A percentile compares a stretch with the other conserved stretches of the same genome.
phyloP scores from a whole-genome alignment of 345 rosid species.

The Euphorbia tirucalli region DNA sequence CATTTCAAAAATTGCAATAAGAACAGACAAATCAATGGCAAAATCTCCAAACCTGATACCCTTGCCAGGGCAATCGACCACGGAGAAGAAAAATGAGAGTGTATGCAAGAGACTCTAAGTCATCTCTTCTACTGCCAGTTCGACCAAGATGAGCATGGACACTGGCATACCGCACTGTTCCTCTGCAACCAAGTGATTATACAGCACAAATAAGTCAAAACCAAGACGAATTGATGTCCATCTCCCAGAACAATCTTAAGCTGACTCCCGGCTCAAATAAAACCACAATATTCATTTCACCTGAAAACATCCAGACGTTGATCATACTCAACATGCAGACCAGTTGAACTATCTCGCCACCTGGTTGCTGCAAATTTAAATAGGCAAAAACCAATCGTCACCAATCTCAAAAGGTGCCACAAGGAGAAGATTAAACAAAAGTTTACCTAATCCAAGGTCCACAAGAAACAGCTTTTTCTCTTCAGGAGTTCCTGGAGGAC shows the following conservation, averaged over 20 bases:
- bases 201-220: slow-evolving; percentile 16
- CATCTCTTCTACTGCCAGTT: slow-evolving; percentile 95
- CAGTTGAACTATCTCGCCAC: slow-evolving; percentile 83
- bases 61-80: slow-evolving; percentile 98
- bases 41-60: slow-evolving; percentile 66
- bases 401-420: neutral
- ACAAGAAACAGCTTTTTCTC: slow-evolving; percentile 91
- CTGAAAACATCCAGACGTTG: slow-evolving; percentile 99
- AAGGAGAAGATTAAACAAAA: slow-evolving; percentile 4
- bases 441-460: slow-evolving; percentile 84
- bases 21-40: neutral
- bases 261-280: neutral
- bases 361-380: slow-evolving; percentile 58
- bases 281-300: slow-evolving; percentile 27
- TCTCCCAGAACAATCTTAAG: slow-evolving; percentile 2
- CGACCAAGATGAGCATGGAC: slow-evolving; percentile 98
- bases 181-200: slow-evolving; percentile 48
- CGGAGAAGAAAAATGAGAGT: slow-evolving; percentile 97
- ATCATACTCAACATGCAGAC: slow-evolving; percentile 92
- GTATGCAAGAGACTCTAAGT: slow-evolving; percentile 95
- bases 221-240: neutral
- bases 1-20: neutral
- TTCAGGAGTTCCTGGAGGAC: slow-evolving; percentile 75
- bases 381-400: slow-evolving; percentile 12
- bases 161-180: slow-evolving; percentile 96